Percentiles rank a stretch among this genome's conserved stretches.
phyloP scores from a whole-genome alignment of 2,329 filamentous ascomycete genomes.

The Penicillium sp. region DNA sequence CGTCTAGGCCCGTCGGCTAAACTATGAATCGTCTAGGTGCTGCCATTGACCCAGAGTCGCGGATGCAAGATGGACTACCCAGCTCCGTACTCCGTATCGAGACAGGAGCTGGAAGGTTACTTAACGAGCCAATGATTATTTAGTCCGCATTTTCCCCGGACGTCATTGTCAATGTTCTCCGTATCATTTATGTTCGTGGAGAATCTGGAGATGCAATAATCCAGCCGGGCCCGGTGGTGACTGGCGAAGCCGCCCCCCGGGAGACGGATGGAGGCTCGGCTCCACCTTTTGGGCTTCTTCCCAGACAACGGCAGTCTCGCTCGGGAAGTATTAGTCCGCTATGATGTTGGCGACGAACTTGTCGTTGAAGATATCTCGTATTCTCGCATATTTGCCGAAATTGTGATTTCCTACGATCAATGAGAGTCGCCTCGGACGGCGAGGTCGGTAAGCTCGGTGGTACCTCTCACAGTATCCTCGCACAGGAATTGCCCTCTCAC shows the following conservation, averaged over 20 bases:
- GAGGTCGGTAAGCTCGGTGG: too few species aligned
- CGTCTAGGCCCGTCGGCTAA: constrained; percentile 3
- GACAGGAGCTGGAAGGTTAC: too few species aligned
- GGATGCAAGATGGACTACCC: not conserved
- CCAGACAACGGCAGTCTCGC: not conserved
- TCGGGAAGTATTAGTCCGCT: not conserved
- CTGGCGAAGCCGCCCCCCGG: not conserved
- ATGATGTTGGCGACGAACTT: not conserved
- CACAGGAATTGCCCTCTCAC: too few species aligned
- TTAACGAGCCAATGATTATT: not conserved
- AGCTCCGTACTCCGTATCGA: not conserved
- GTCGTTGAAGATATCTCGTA: not conserved
- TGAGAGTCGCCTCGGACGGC: too few species aligned
- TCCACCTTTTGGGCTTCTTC: not conserved
- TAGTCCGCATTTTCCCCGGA: not conserved
- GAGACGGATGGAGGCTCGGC: not conserved
- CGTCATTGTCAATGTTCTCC: not conserved
- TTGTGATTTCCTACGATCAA: not conserved
- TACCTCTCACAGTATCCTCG: too few species aligned
- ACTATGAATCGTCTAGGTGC: constrained; percentile 12
- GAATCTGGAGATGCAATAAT: not conserved
- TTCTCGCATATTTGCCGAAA: not conserved
- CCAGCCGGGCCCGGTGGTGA: not conserved
- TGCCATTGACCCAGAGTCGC: not conserved
- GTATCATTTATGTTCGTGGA: not conserved